Conservation (phyloP, 164 flowering plant species). For the Dillenia suffruticosa region DNA sequence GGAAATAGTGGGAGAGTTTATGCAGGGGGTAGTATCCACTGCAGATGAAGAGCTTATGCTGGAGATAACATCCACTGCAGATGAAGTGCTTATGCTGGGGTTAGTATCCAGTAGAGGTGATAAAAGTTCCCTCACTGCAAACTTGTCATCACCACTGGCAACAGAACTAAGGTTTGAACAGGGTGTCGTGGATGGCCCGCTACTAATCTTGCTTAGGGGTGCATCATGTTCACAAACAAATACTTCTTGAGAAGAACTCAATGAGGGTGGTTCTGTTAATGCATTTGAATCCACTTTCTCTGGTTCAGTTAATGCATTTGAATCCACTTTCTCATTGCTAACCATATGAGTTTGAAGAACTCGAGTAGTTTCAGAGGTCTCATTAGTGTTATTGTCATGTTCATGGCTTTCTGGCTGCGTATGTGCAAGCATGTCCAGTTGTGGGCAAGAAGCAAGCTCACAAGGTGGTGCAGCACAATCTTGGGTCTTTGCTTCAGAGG, state of each 20-base stretch:
- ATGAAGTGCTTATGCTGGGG: not conserved
- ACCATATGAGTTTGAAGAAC: slow-evolving; percentile 24
- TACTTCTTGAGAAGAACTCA: slow-evolving; percentile 24
- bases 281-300: slow-evolving; percentile 27
- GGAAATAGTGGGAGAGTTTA: slow-evolving; percentile 13
- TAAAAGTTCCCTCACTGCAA: slow-evolving; percentile 57
- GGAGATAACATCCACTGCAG: slow-evolving; percentile 10
- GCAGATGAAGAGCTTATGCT: slow-evolving; percentile 10
- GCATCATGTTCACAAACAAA: slow-evolving; percentile 25
- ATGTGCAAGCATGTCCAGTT: slow-evolving; percentile 24
- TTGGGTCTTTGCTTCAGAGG: not conserved
- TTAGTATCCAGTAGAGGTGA: slow-evolving; percentile 37
- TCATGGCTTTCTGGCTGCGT: slow-evolving; percentile 21
- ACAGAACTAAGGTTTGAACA: slow-evolving; percentile 22
- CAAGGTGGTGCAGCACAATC: slow-evolving; percentile 23
- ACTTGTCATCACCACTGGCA: slow-evolving; percentile 61
- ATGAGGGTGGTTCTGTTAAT: slow-evolving; percentile 16
- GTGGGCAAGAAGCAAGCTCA: slow-evolving; percentile 20
- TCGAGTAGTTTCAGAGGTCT: slow-evolving; percentile 16
- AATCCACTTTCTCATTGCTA: slow-evolving; percentile 25
- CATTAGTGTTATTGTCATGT: slow-evolving; percentile 19
- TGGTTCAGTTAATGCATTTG: slow-evolving; percentile 18
- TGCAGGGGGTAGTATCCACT: slow-evolving; percentile 1
- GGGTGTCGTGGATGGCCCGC: slow-evolving; percentile 16
- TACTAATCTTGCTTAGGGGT: slow-evolving; percentile 19